These are phyloP conservation scores for Helicostylum pulchrum DNA, from an alignment of 192 early-diverging fungal genomes.

Conservation along the genomic window DNA sequence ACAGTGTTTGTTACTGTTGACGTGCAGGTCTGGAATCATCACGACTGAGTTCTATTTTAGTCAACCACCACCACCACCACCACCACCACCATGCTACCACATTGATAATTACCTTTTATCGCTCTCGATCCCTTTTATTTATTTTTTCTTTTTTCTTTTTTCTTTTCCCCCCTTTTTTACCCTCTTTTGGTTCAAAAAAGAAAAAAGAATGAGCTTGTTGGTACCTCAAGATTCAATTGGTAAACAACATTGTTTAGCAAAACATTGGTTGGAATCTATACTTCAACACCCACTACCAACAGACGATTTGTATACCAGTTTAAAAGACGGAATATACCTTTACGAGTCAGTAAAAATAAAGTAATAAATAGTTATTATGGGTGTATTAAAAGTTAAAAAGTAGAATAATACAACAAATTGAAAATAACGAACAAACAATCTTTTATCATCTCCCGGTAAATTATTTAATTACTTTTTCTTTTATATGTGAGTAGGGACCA, in stretches of 20 bases:
- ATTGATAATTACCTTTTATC: no score
- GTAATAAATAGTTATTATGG: slow-evolving; percentile 63
- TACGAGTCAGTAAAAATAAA: slow-evolving; percentile 52
- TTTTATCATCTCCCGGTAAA: neutral
- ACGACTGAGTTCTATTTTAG: neutral
- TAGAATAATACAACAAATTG: slow-evolving; percentile 29
- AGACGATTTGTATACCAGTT: slow-evolving; percentile 54
- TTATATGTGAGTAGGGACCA: neutral
- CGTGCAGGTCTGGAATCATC: no score
- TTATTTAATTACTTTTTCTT: neutral
- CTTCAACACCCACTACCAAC: slow-evolving; percentile 43
- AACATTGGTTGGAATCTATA: slow-evolving; percentile 24
- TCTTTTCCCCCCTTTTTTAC: neutral
- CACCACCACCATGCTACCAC: no score
- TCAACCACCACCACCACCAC: neutral
- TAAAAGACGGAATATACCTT: slow-evolving; percentile 73
- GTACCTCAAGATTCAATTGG: no score
- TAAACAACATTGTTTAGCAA: slow-evolving; percentile 7
- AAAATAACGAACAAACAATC: neutral
- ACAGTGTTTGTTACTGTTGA: neutral
- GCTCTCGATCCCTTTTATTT: no score
- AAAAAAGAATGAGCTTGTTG: neutral
- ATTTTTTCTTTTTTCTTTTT: neutral
- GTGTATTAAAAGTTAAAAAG: slow-evolving; percentile 64
- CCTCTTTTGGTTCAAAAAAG: neutral